Evolutionary conservation across 345 rosid species (phyloP), one percentile per base, ranked within the genome.

Genomic region (Turnera subulata): DNA sequence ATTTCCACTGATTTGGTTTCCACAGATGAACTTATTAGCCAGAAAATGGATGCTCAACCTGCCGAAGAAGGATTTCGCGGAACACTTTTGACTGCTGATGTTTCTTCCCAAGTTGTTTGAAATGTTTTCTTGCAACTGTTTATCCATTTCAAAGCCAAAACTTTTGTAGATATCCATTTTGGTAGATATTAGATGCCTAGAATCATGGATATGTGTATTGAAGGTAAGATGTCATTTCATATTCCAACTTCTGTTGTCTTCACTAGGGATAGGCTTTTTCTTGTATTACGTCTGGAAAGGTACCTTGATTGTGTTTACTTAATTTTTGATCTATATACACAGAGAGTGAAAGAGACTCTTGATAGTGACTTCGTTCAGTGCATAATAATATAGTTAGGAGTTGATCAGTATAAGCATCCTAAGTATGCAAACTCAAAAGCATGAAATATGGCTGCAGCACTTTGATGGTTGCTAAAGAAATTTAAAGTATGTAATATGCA

Each of bases 41-140:
- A 76, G 74, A 89, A 81, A 70, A 63, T 76, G 64, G 78, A 78
- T 56, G 63, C 70, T 55, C 80, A 75, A 50, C 81, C 69, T 72
- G 64, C 78, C 6, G 96, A 92, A 71, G 93, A 71, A 74, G 99
- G 99, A 21, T 93, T 93, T 63, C 82, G 91, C 11, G 96, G 99
- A 42, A 86, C 99, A 33, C 84, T 93, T 51, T 66, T 93, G 81
- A 76, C 94, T 16, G 78, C 88, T 65, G 77, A 81, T 71, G 71
- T 78, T 66, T 68, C 91, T 52, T 85, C 94, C 37, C 78, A 84
- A 77, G 86, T 80, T 70, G 78, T 74, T 51, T 73, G 64, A 64
- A 69, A 50, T 54, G 60, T 18, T 13, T 64, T 42, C 39, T 65
- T 62, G 3, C 40, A 55, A 17, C 19, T 24, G 66, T 55, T 8